phyloP scores from a whole-genome alignment of 352 stramenopile species.

The Blastocystis sp. region DNA sequence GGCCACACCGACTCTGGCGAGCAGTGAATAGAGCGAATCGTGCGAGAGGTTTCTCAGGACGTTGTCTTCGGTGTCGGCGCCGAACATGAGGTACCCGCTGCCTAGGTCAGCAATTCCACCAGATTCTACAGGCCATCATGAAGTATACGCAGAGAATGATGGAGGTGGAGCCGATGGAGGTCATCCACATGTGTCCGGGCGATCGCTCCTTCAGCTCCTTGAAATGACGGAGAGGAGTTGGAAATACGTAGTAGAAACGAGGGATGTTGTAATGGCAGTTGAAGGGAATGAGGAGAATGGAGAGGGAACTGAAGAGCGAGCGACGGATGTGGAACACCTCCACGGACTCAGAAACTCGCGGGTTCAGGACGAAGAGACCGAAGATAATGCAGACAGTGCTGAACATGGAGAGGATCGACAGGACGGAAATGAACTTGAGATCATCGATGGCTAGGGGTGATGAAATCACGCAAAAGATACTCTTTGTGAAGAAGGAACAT shows the following conservation, averaged over 20 bases:
- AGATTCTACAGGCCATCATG: not conserved
- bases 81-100: conserved; percentile 49
- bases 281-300: conserved; percentile 47
- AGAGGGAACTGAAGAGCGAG: not conserved
- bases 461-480: not conserved
- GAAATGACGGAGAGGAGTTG: not conserved
- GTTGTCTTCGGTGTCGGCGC: conserved; percentile 39
- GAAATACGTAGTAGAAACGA: conserved; percentile 54
- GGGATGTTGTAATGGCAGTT: conserved; percentile 56
- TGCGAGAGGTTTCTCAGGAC: conserved; percentile 43
- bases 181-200: conserved; percentile 39
- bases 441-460: conserved; percentile 13
- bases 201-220: conserved; percentile 56
- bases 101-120: not conserved
- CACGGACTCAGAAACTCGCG: conserved; percentile 8
- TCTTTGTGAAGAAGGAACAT: conserved; percentile 35
- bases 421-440: conserved; percentile 16
- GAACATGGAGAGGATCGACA: conserved; percentile 43
- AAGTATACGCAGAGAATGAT: conserved; percentile 51
- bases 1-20: conserved; percentile 19
- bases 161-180: conserved; percentile 17
- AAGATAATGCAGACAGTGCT: not conserved
- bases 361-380: not conserved
- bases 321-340: conserved; percentile 18
- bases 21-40: not conserved